Evolutionary conservation across 345 rosid species (phyloP).

Genomic region (Draba incana): DNA sequence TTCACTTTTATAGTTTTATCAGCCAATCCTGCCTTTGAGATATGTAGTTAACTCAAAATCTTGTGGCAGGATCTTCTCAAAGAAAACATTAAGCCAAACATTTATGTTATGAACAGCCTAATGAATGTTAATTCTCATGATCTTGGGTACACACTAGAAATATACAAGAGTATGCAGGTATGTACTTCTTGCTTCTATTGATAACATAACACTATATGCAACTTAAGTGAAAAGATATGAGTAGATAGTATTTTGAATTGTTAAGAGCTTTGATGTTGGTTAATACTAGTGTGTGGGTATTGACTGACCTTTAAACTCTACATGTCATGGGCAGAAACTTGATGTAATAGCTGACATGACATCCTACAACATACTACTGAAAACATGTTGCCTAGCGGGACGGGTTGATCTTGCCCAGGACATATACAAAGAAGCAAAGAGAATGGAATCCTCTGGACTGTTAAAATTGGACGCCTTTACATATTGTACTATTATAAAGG

Average conservation of each 20-base stretch:
- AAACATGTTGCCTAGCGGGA: constrained; percentile 85
- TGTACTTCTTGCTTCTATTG: constrained; percentile 37
- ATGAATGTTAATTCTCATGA: constrained; percentile 93
- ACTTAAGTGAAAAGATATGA: not conserved
- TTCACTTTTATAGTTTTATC: constrained; percentile 16
- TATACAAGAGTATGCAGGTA: constrained; percentile 80
- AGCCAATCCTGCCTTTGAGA: constrained; percentile 10
- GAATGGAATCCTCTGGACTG: constrained; percentile 63
- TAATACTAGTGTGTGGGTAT: not conserved
- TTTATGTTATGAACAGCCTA: constrained; percentile 84
- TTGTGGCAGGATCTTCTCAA: constrained; percentile 70
- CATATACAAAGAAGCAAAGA: constrained; percentile 71
- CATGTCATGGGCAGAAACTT: constrained; percentile 56
- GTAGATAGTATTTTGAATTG: not conserved
- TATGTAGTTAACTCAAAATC: constrained; percentile 22
- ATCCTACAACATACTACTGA: constrained; percentile 86
- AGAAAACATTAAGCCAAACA: constrained; percentile 65
- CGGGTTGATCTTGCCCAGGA: constrained; percentile 85
- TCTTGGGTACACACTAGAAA: constrained; percentile 61
- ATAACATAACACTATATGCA: constrained; percentile 12
- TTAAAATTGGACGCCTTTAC: constrained; percentile 86
- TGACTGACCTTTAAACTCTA: constrained; percentile 31
- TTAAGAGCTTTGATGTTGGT: not conserved
- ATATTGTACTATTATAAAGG: constrained; percentile 92
- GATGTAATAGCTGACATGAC: constrained; percentile 71